These are phyloP conservation scores for Agarophyton chilense DNA, from an alignment of 23 red algal genomes.

Conservation along the genomic window DNA sequence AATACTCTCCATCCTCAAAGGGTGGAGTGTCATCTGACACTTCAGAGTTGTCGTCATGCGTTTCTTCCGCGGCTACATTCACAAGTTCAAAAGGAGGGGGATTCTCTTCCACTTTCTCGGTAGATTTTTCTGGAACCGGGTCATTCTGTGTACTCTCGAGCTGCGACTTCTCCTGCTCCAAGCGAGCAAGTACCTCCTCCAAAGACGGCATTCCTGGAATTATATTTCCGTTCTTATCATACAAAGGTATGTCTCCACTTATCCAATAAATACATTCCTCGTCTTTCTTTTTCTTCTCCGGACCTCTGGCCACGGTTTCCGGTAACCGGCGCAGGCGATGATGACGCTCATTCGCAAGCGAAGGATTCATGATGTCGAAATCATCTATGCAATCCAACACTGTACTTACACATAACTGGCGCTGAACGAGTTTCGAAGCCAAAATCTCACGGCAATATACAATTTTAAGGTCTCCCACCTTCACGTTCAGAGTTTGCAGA, in stretches of 20 bases:
- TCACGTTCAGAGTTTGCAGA: constrained; percentile 22
- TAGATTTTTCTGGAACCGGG: not conserved
- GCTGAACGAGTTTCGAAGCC: constrained; percentile 30
- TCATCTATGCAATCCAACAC: constrained; percentile 24
- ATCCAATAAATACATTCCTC: constrained; percentile 14
- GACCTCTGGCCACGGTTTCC: constrained; percentile 24
- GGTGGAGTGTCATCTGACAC: not conserved
- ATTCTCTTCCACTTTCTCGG: not conserved
- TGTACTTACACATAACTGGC: constrained; percentile 12
- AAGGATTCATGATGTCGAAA: constrained; percentile 27
- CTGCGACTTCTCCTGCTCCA: not conserved
- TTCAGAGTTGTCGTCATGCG: constrained; percentile 28
- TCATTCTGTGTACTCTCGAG: not conserved
- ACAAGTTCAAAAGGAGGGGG: not conserved
- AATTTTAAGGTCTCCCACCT: not conserved
- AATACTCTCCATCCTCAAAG: constrained; percentile 45
- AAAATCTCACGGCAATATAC: constrained; percentile 9
- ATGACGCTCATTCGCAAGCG: constrained; percentile 28
- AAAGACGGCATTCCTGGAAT: constrained; percentile 22
- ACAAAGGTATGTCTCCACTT: not conserved
- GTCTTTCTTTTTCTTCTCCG: not conserved
- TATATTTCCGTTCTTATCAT: not conserved
- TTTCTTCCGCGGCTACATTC: not conserved
- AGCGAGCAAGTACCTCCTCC: constrained; percentile 8
- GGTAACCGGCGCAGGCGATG: constrained; percentile 17